Percentiles rank a stretch among this genome's conserved stretches.
Conservation (phyloP, 176 grass and related monocot genomes). For the Cenchrus americanus region DNA sequence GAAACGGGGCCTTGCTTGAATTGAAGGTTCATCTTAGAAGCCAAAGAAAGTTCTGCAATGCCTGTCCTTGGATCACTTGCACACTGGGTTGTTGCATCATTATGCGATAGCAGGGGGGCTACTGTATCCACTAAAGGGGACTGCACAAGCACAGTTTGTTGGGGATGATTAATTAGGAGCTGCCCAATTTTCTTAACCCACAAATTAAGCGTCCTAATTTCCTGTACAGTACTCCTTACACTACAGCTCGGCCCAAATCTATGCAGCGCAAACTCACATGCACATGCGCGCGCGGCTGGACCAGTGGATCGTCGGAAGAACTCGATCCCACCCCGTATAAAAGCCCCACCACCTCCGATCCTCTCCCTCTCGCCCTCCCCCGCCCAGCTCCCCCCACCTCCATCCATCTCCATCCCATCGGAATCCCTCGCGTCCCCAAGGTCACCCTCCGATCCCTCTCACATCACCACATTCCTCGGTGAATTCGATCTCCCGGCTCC, state of each 20-base stretch:
- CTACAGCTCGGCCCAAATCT: conserved; percentile 46
- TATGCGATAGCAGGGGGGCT: conserved; percentile 15
- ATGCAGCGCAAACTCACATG: conserved; percentile 61
- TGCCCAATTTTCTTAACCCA: conserved; percentile 45
- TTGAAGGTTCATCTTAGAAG: not conserved
- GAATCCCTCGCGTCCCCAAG: not conserved
- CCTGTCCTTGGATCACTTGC: conserved; percentile 37
- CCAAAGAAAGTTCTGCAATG: not conserved
- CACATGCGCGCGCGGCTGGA: conserved; percentile 58
- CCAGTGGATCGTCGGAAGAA: conserved; percentile 7
- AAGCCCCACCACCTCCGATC: conserved; percentile 25
- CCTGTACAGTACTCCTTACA: conserved; percentile 1
- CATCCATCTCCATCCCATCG: not conserved
- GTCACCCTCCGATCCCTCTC: conserved; percentile 31
- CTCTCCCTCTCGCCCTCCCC: conserved; percentile 19
- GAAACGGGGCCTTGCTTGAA: not conserved
- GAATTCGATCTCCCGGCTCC: not conserved
- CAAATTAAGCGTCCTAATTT: conserved; percentile 32
- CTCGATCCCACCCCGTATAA: conserved; percentile 48
- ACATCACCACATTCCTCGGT: conserved; percentile 39
- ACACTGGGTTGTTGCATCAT: conserved; percentile 47
- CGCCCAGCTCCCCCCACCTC: not conserved
- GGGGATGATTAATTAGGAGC: conserved; percentile 27
- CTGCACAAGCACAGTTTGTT: conserved; percentile 51
- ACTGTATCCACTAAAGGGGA: conserved; percentile 39